Conservation (phyloP, 306 rosid genomes). For the Ziziphus jujuba region DNA sequence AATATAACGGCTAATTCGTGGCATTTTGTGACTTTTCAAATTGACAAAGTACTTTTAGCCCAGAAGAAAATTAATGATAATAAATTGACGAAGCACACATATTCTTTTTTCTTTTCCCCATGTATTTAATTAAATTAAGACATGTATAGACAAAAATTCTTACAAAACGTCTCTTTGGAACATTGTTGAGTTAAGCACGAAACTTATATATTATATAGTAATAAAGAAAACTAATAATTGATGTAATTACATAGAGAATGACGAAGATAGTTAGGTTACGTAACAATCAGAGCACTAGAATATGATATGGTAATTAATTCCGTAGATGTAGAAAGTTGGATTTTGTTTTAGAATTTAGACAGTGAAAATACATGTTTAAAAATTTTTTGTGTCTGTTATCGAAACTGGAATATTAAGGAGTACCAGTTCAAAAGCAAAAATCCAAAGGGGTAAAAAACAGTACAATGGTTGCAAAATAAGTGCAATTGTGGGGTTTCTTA, state of each 20-base stretch:
- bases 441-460: background rate
- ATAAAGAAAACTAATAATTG: too few species aligned
- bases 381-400: background rate
- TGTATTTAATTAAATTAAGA: background rate
- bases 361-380: background rate
- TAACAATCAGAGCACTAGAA: background rate
- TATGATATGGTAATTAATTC: background rate
- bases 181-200: background rate
- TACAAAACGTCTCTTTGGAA: background rate
- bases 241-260: too few species aligned
- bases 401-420: background rate
- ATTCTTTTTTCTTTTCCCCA: background rate
- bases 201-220: background rate
- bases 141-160: background rate
- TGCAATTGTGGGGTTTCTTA: too few species aligned
- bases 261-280: too few species aligned
- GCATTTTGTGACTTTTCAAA: background rate
- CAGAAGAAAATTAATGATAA: too few species aligned
- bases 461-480: background rate
- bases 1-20: constrained; percentile 27
- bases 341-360: background rate
- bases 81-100: constrained; percentile 7
- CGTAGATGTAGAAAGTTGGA: background rate
- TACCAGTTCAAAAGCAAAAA: background rate
- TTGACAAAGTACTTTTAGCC: background rate